A percentile compares a stretch with the other conserved stretches of the same genome.
Evolutionary conservation across 2,329 filamentous ascomycete genomes (phyloP).

Genomic region (Leptographium radiaticola): DNA sequence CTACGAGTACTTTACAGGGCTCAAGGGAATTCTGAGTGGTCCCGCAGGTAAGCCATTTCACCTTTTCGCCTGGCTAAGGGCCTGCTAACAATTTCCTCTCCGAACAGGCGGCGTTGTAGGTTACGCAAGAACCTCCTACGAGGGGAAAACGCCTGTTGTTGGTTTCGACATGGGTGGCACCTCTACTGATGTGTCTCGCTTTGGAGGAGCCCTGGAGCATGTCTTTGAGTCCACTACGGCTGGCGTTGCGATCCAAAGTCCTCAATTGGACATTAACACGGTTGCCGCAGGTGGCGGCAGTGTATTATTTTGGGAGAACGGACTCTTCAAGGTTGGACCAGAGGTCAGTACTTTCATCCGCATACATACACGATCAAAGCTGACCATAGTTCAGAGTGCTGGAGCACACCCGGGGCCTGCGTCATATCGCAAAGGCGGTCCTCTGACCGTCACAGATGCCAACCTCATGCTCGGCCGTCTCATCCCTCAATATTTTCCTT

Average conservation of each 20-base stretch:
- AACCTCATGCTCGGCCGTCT: constrained; percentile 48
- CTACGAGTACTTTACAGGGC: constrained; percentile 68
- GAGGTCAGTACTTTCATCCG: constrained; percentile 27
- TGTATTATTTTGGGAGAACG: constrained; percentile 53
- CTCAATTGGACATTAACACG: not conserved
- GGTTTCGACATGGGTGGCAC: constrained; percentile 96
- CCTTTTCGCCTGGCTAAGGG: no score
- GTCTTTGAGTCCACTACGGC: constrained; percentile 70
- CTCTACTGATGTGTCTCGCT: constrained; percentile 81
- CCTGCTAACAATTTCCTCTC: constrained; percentile 62
- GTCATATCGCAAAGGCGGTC: constrained; percentile 53
- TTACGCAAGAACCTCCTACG: constrained; percentile 60
- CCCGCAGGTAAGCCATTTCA: constrained; percentile 39
- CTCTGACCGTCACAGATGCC: constrained; percentile 54
- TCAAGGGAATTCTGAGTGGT: constrained; percentile 76
- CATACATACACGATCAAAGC: no score
- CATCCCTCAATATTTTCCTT: constrained; percentile 47
- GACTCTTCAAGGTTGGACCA: constrained; percentile 54
- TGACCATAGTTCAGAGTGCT: constrained; percentile 35
- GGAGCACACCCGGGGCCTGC: constrained; percentile 53
- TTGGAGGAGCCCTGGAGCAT: constrained; percentile 79
- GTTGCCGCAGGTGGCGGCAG: constrained; percentile 69
- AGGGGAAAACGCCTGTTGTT: constrained; percentile 74
- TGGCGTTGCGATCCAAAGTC: not conserved
- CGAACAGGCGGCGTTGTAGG: constrained; percentile 90